Conservation (phyloP, 345 rosid species). For the Durio zibethinus region DNA sequence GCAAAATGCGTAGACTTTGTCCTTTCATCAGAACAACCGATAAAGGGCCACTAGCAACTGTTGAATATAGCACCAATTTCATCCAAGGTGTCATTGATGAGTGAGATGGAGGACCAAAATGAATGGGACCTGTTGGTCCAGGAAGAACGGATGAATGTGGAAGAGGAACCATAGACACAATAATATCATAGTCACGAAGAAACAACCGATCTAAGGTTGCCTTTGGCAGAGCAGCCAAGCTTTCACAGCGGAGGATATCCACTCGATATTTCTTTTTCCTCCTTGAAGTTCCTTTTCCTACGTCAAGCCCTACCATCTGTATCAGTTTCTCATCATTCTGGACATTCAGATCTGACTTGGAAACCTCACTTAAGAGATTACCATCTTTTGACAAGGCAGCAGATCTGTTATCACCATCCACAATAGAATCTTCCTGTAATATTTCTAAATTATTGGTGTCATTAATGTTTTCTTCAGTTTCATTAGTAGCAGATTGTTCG, state of each 20-base stretch:
- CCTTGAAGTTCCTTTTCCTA: slow-evolving; percentile 43
- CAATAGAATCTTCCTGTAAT: slow-evolving; percentile 30
- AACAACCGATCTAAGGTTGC: slow-evolving; percentile 82
- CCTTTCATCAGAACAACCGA: slow-evolving; percentile 97
- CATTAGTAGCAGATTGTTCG: slow-evolving; percentile 23
- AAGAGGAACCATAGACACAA: slow-evolving; percentile 83
- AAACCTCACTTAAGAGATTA: slow-evolving; percentile 28
- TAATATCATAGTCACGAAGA: slow-evolving; percentile 91
- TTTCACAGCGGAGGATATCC: slow-evolving; percentile 96
- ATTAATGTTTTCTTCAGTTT: slow-evolving; percentile 27
- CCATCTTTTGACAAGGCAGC: slow-evolving; percentile 37
- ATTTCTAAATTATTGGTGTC: slow-evolving; percentile 29
- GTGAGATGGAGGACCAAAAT: slow-evolving; percentile 93
- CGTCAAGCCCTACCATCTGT: slow-evolving; percentile 45
- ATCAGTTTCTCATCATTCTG: slow-evolving; percentile 43
- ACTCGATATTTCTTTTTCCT: slow-evolving; percentile 70
- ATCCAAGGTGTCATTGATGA: slow-evolving; percentile 95
- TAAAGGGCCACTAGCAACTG: slow-evolving; percentile 78
- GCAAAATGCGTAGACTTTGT: slow-evolving; percentile 87
- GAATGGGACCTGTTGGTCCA: slow-evolving; percentile 90
- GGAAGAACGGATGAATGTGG: slow-evolving; percentile 89
- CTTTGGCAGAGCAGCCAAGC: slow-evolving; percentile 85
- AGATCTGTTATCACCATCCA: slow-evolving; percentile 33
- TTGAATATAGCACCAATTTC: slow-evolving; percentile 83
- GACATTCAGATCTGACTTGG: slow-evolving; percentile 34